These are phyloP conservation scores for Nothophaeocryptopus gaeumannii DNA, from an alignment of 2,329 filamentous ascomycete genomes.

Conservation along the genomic window DNA sequence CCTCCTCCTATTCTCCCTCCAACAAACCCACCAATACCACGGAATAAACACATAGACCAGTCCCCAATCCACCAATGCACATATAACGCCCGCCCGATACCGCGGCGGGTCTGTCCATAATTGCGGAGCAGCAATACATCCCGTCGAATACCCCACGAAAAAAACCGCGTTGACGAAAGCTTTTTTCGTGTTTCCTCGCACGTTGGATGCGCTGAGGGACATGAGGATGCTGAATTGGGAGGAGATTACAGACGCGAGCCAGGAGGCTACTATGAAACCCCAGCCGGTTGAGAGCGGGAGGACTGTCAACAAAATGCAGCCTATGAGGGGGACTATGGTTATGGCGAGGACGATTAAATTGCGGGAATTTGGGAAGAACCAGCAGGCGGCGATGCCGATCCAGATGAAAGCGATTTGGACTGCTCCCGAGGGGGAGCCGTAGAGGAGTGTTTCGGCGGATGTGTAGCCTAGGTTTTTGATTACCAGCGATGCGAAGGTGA, in stretches of 20 bases:
- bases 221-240: constrained; percentile 43
- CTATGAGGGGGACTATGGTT: constrained; percentile 44
- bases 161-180: constrained; percentile 49
- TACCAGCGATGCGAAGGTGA: constrained; percentile 51
- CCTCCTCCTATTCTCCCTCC: constrained; percentile 36
- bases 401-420: constrained; percentile 48
- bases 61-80: constrained; percentile 45
- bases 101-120: constrained; percentile 47
- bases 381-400: constrained; percentile 43
- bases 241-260: constrained; percentile 49
- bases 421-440: constrained; percentile 49
- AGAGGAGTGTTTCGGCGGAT: constrained; percentile 47
- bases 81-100: constrained; percentile 49
- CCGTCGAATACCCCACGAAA: constrained; percentile 51
- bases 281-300: constrained; percentile 43
- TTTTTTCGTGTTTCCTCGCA: constrained; percentile 53
- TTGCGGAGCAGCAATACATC: constrained; percentile 49
- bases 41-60: constrained; percentile 36
- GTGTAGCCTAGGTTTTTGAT: constrained; percentile 49
- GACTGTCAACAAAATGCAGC: constrained; percentile 45
- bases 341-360: constrained; percentile 42
- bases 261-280: constrained; percentile 50
- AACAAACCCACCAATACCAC: constrained; percentile 38
- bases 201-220: constrained; percentile 48
- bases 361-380: constrained; percentile 41